Evolutionary conservation across 2,329 filamentous ascomycete genomes (phyloP).

Genomic region (Sporothrix brasiliensis): DNA sequence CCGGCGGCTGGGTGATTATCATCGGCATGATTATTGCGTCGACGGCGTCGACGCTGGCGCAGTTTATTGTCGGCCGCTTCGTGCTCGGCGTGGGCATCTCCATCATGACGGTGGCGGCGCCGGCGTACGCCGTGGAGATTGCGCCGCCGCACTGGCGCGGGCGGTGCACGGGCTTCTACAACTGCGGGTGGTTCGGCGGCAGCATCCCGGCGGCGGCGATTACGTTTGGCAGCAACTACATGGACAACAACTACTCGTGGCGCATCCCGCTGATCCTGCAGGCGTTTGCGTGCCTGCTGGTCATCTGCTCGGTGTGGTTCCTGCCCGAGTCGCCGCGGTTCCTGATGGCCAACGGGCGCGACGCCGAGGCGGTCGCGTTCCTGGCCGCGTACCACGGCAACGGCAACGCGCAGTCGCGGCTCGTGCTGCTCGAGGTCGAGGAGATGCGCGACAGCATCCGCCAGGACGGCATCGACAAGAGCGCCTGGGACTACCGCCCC

Average conservation of each 20-base stretch:
- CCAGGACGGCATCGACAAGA: slow-evolving; percentile 52
- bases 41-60: slow-evolving; percentile 38
- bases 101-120: slow-evolving; percentile 46
- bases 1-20: slow-evolving; percentile 50
- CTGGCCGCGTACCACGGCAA: slow-evolving; percentile 51
- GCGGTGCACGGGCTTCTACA: slow-evolving; percentile 54
- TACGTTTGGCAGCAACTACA: slow-evolving; percentile 52
- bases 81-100: neutral
- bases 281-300: slow-evolving; percentile 49
- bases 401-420: slow-evolving; percentile 45
- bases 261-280: slow-evolving; percentile 56
- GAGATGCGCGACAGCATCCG: slow-evolving; percentile 51
- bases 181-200: slow-evolving; percentile 45
- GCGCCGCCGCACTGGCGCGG: slow-evolving; percentile 55
- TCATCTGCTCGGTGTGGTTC: slow-evolving; percentile 46
- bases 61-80: slow-evolving; percentile 10
- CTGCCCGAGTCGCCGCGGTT: slow-evolving; percentile 51
- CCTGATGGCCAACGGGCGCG: slow-evolving; percentile 48
- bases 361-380: slow-evolving; percentile 48
- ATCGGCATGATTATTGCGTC: slow-evolving; percentile 50
- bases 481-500: slow-evolving; percentile 54
- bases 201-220: slow-evolving; percentile 55
- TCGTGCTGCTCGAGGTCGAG: slow-evolving; percentile 48
- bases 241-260: slow-evolving; percentile 53
- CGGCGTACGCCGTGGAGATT: slow-evolving; percentile 54